Conservation (phyloP, 1,284 basidiomycete species). For the Boletus semigastroideus region DNA sequence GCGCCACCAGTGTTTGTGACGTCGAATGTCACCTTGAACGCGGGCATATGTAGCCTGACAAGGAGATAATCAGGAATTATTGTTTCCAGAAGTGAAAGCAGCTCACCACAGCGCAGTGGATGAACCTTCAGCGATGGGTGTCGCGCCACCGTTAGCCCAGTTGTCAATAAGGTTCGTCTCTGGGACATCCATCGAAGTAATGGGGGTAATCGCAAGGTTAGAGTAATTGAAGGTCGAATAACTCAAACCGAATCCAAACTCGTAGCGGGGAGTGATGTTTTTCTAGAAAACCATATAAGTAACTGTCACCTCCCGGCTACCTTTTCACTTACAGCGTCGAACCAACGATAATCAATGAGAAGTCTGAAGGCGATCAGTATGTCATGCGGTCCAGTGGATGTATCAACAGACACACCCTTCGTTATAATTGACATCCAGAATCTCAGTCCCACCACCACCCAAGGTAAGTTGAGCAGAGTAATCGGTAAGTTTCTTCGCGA, state of each 20-base stretch:
- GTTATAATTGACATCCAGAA: constrained; percentile 37
- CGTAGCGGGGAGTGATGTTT: constrained; percentile 55
- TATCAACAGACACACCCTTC: constrained; percentile 36
- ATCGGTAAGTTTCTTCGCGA: constrained; percentile 43
- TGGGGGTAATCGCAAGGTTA: constrained; percentile 44
- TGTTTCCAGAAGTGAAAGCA: constrained; percentile 3
- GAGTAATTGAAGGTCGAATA: constrained; percentile 80
- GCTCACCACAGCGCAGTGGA: constrained; percentile 31
- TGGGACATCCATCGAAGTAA: constrained; percentile 35
- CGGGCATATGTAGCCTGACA: constrained; percentile 63
- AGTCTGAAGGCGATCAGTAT: constrained; percentile 34
- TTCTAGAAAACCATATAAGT: constrained; percentile 15
- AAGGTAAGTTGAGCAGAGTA: constrained; percentile 36
- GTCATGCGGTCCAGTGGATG: background rate
- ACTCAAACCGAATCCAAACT: constrained; percentile 67
- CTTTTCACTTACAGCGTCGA: constrained; percentile 36
- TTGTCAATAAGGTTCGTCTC: constrained; percentile 42
- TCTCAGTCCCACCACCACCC: constrained; percentile 22
- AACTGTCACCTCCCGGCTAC: background rate
- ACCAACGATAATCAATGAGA: constrained; percentile 60
- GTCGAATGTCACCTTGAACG: constrained; percentile 55
- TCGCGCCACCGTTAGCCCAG: constrained; percentile 56
- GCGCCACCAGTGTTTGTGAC: constrained; percentile 57
- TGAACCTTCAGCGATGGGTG: constrained; percentile 33
- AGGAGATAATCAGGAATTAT: background rate